These are phyloP conservation scores for Candida insectorum DNA, from an alignment of 805 yeast species.

Conservation along the genomic window DNA sequence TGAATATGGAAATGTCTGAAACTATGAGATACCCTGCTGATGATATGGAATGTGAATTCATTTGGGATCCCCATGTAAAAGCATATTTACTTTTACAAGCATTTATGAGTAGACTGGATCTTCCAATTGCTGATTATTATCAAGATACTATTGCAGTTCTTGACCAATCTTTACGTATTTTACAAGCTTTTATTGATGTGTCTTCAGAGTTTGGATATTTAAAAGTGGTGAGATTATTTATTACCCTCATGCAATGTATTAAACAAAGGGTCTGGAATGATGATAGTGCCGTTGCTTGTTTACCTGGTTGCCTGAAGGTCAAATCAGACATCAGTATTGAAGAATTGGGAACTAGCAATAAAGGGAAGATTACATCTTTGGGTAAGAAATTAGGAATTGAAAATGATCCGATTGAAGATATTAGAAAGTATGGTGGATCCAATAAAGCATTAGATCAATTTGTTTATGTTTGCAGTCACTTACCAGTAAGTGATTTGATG, in stretches of 20 bases:
- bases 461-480: slow-evolving; percentile 45
- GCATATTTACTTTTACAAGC: slow-evolving; percentile 73
- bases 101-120: slow-evolving; percentile 62
- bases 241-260: slow-evolving; percentile 75
- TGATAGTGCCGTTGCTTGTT: slow-evolving; percentile 58
- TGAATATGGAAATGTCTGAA: slow-evolving; percentile 79
- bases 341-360: slow-evolving; percentile 39
- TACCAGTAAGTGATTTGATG: slow-evolving; percentile 58
- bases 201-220: slow-evolving; percentile 80
- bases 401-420: slow-evolving; percentile 9
- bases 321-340: slow-evolving; percentile 15
- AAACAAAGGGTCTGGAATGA: slow-evolving; percentile 90
- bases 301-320: slow-evolving; percentile 44
- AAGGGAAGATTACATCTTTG: slow-evolving; percentile 28
- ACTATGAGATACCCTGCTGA: slow-evolving; percentile 62
- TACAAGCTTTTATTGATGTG: slow-evolving; percentile 90
- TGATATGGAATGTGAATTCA: slow-evolving; percentile 54
- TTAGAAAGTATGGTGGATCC: slow-evolving; percentile 10
- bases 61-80: slow-evolving; percentile 88
- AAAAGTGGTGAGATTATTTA: slow-evolving; percentile 55
- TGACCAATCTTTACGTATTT: slow-evolving; percentile 90
- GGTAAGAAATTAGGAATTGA: slow-evolving; percentile 18
- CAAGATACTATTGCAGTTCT: slow-evolving; percentile 92
- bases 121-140: slow-evolving; percentile 92
- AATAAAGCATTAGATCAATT: slow-evolving; percentile 47